Conservation (phyloP, 164 flowering plant species). For the Akebia trifoliata region DNA sequence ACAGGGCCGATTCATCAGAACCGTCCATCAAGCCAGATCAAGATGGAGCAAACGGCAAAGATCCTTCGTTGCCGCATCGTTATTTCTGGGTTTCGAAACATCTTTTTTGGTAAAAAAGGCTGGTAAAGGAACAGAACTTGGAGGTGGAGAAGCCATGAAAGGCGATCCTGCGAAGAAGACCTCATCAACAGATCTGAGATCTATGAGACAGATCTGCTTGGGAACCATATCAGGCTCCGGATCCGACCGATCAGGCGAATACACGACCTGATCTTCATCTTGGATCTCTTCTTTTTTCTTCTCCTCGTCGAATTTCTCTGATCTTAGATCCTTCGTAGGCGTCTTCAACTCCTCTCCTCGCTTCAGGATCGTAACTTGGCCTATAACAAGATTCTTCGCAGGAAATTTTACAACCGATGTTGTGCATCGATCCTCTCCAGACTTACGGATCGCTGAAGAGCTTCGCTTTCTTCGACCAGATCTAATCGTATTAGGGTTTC, state of each 20-base stretch:
- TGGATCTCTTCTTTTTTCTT: too few relatives aligned
- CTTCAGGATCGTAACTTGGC: slow-evolving; percentile 39
- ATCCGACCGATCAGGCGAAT: slow-evolving; percentile 16
- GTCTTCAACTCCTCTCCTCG: slow-evolving; percentile 31
- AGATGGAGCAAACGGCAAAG: slow-evolving; percentile 43
- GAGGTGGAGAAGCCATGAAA: slow-evolving; percentile 47
- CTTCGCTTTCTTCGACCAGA: neutral
- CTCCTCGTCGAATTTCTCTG: neutral
- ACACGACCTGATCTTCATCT: slow-evolving; percentile 15
- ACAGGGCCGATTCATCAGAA: too few relatives aligned
- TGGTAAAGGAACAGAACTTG: slow-evolving; percentile 57
- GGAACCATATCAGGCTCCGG: slow-evolving; percentile 33
- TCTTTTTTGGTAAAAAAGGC: slow-evolving; percentile 35
- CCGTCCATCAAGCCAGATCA: slow-evolving; percentile 10
- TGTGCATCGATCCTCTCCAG: neutral
- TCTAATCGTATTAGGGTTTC: neutral
- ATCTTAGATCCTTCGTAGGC: too few relatives aligned
- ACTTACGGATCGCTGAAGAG: neutral
- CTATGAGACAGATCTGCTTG: slow-evolving; percentile 23
- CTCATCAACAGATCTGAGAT: slow-evolving; percentile 5
- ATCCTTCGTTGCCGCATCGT: slow-evolving; percentile 36
- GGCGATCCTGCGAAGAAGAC: slow-evolving; percentile 50
- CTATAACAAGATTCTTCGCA: slow-evolving; percentile 23
- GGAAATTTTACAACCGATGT: slow-evolving; percentile 2
- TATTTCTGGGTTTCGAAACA: neutral